Percentiles rank a stretch among this genome's conserved stretches.
Evolutionary conservation across 495 filamentous ascomycete species (phyloP).

Genomic region (Annulohypoxylon maeteangense): DNA sequence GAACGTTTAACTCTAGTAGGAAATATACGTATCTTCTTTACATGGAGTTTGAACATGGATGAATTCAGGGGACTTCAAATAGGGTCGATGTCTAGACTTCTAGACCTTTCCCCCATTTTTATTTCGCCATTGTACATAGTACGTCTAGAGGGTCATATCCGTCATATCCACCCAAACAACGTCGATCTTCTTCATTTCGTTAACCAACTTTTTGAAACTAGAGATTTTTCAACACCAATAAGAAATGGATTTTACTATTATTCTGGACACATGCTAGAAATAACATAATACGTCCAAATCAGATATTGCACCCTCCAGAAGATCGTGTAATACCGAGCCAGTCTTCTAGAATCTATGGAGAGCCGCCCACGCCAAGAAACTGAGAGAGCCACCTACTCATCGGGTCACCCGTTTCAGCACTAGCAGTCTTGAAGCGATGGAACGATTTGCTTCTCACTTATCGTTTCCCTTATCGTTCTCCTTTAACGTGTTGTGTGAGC

Average conservation of each 20-base stretch:
- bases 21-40: constrained; percentile 15
- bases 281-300: background rate
- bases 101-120: constrained; percentile 25
- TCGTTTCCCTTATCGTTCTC: background rate
- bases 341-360: constrained; percentile 15
- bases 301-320: background rate
- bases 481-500: constrained; percentile 19
- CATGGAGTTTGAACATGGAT: constrained; percentile 10
- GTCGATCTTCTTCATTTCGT: constrained; percentile 32
- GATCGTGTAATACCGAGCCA: constrained; percentile 18
- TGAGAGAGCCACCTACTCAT: constrained; percentile 18
- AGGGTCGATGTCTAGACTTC: constrained; percentile 30
- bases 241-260: background rate
- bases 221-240: background rate
- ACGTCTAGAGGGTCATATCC: constrained; percentile 2
- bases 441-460: constrained; percentile 3
- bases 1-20: constrained; percentile 27
- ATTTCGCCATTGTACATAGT: constrained; percentile 22
- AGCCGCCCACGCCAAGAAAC: constrained; percentile 20
- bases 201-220: constrained; percentile 32
- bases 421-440: background rate
- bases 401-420: constrained; percentile 27
- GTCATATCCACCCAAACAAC: constrained; percentile 17
- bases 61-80: constrained; percentile 9
- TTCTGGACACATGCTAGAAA: background rate